These are phyloP conservation scores for Rhizopogon rudus DNA, from an alignment of 768 basidiomycete genomes.

Conservation along the genomic window DNA sequence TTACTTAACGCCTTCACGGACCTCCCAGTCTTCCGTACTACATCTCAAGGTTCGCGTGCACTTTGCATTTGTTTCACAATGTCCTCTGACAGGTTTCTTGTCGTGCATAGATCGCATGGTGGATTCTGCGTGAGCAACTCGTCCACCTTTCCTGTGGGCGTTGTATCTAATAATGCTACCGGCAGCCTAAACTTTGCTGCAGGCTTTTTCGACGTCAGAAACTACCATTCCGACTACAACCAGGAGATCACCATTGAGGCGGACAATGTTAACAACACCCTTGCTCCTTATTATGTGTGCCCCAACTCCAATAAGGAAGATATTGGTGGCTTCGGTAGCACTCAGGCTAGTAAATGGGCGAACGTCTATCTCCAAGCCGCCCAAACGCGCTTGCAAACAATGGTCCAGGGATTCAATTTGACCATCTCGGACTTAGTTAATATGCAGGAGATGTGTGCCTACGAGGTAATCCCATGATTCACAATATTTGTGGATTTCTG, in stretches of 20 bases:
- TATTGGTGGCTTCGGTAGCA: constrained; percentile 16
- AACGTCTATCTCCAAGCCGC: constrained; percentile 34
- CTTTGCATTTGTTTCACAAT: background rate
- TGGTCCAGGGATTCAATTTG: constrained; percentile 28
- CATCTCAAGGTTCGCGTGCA: constrained; percentile 29
- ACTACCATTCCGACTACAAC: constrained; percentile 36
- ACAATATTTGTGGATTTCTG: background rate
- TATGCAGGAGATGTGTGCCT: constrained; percentile 36
- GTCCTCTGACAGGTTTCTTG: background rate
- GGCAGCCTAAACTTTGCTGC: constrained; percentile 42
- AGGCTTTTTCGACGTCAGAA: constrained; percentile 42
- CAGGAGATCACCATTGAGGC: constrained; percentile 44
- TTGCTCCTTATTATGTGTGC: constrained; percentile 36
- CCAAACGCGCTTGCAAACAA: constrained; percentile 25
- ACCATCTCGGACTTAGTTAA: constrained; percentile 22
- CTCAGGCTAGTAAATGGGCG: constrained; percentile 30
- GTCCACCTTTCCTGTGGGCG: constrained; percentile 7
- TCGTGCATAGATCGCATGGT: constrained; percentile 25
- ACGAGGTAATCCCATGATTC: constrained; percentile 25
- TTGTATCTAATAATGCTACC: constrained; percentile 1
- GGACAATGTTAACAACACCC: constrained; percentile 41
- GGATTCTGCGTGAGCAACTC: constrained; percentile 24
- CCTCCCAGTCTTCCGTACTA: constrained; percentile 48
- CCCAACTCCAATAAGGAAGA: constrained; percentile 23
- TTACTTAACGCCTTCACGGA: constrained; percentile 37